Conservation (phyloP, 352 stramenopile species). For the Globisporangium viniferum region DNA sequence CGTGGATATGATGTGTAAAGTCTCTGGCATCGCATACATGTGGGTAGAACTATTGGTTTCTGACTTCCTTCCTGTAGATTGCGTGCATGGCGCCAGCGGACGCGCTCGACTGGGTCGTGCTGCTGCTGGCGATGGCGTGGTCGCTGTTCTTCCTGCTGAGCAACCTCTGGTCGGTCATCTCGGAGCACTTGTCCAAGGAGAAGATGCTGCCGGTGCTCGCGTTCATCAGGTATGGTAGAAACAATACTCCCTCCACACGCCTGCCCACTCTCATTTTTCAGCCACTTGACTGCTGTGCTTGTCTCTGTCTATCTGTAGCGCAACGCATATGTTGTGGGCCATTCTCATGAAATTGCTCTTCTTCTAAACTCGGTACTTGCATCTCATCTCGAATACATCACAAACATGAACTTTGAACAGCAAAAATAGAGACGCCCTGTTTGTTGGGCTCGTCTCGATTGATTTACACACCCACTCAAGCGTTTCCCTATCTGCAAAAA, state of each 20-base stretch:
- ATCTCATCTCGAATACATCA: neutral
- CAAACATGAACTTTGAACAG: neutral
- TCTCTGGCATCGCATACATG: neutral
- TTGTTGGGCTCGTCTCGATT: neutral
- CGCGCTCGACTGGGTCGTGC: slow-evolving; percentile 75
- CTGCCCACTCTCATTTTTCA: neutral
- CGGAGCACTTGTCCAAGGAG: slow-evolving; percentile 79
- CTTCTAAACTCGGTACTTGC: slow-evolving; percentile 44
- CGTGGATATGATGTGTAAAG: slow-evolving; percentile 5
- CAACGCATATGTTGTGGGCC: slow-evolving; percentile 77
- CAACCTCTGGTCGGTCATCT: slow-evolving; percentile 76
- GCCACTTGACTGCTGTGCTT: neutral
- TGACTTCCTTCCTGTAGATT: slow-evolving; percentile 35
- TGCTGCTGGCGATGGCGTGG: slow-evolving; percentile 81
- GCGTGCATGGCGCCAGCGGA: slow-evolving; percentile 72
- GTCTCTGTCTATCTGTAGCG: slow-evolving; percentile 25
- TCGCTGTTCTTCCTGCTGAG: slow-evolving; percentile 81
- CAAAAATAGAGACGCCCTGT: neutral
- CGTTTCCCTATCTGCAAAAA: slow-evolving; percentile 1
- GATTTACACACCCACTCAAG: neutral
- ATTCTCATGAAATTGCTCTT: slow-evolving; percentile 87
- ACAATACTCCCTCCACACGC: too few relatives aligned
- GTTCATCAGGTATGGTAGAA: slow-evolving; percentile 39
- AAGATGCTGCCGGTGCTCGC: slow-evolving; percentile 84
- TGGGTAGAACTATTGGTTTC: neutral